These are phyloP conservation scores for Batkoa obscura DNA, from an alignment of 371 early-diverging fungal species.

Conservation along the genomic window DNA sequence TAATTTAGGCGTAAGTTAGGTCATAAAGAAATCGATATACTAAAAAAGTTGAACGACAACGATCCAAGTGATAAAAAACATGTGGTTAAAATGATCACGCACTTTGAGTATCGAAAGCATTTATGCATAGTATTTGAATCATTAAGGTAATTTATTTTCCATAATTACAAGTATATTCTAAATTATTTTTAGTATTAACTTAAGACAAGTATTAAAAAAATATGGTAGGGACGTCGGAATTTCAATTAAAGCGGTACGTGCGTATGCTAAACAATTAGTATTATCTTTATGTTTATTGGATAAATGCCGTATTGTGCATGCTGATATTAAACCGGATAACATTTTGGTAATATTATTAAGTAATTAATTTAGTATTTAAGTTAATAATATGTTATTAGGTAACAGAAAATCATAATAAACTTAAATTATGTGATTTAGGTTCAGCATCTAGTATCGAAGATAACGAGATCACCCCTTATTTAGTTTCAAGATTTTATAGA, in stretches of 20 bases:
- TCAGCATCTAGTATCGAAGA: conserved; percentile 72
- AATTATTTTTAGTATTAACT: conserved; percentile 44
- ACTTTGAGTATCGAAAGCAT: conserved; percentile 81
- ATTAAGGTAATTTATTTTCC: conserved; percentile 23
- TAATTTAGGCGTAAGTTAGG: conserved; percentile 65
- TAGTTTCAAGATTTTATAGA: conserved; percentile 95
- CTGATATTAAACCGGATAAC: conserved; percentile 98
- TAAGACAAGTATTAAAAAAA: conserved; percentile 81
- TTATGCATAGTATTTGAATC: conserved; percentile 90
- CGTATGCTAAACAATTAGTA: conserved; percentile 84
- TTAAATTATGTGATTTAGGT: conserved; percentile 90
- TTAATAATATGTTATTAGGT: conserved; percentile 10
- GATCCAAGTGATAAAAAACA: conserved; percentile 80
- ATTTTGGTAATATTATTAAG: conserved; percentile 42
- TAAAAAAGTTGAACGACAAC: conserved; percentile 56
- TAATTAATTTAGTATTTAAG: too few relatives aligned
- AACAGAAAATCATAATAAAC: conserved; percentile 47
- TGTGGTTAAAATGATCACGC: conserved; percentile 54
- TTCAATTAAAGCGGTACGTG: conserved; percentile 75
- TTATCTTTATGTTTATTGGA: conserved; percentile 63
- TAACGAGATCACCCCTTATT: conserved; percentile 82
- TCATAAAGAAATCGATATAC: conserved; percentile 69
- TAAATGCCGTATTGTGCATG: conserved; percentile 73
- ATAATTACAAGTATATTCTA: background rate
- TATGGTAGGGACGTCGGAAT: conserved; percentile 84